These are phyloP conservation scores for Rhizopogon vulgaris DNA, from an alignment of 768 basidiomycete species.

Conservation along the genomic window DNA sequence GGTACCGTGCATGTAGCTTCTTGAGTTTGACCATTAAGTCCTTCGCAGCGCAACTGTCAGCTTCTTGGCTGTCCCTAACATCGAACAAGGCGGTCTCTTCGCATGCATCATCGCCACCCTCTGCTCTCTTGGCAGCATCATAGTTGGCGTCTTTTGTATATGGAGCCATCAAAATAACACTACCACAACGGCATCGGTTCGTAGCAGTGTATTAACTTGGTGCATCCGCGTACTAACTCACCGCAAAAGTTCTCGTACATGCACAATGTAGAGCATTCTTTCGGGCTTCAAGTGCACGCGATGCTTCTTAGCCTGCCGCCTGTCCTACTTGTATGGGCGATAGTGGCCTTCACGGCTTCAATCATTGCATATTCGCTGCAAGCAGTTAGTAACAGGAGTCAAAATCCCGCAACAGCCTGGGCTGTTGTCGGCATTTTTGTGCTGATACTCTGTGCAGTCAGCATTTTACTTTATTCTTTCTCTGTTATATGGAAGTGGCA, in stretches of 20 bases:
- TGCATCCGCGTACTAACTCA: neutral
- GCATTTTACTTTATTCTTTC: slow-evolving; percentile 40
- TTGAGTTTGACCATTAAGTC: neutral
- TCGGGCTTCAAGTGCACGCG: slow-evolving; percentile 45
- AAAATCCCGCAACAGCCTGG: slow-evolving; percentile 32
- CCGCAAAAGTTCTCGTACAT: slow-evolving; percentile 44
- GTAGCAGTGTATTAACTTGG: slow-evolving; percentile 3
- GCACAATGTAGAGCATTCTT: slow-evolving; percentile 41
- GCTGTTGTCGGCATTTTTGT: slow-evolving; percentile 35
- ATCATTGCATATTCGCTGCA: slow-evolving; percentile 41
- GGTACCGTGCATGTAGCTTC: slow-evolving; percentile 9
- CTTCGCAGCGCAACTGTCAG: slow-evolving; percentile 42
- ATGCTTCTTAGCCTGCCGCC: slow-evolving; percentile 47
- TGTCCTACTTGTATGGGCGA: slow-evolving; percentile 51
- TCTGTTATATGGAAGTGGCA: slow-evolving; percentile 41
- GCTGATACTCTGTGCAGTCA: slow-evolving; percentile 32
- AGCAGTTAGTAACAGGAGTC: slow-evolving; percentile 16
- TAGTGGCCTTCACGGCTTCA: slow-evolving; percentile 41
- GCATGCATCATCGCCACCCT: slow-evolving; percentile 37
- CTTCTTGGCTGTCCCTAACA: slow-evolving; percentile 38
- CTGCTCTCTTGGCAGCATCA: slow-evolving; percentile 48
- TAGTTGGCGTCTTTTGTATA: slow-evolving; percentile 49
- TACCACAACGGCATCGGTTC: slow-evolving; percentile 37
- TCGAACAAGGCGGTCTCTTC: slow-evolving; percentile 21
- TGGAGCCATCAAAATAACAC: slow-evolving; percentile 50